Base-by-base conservation (phyloP, 768 basidiomycete species). In the Dendrothele bispora region DNA sequence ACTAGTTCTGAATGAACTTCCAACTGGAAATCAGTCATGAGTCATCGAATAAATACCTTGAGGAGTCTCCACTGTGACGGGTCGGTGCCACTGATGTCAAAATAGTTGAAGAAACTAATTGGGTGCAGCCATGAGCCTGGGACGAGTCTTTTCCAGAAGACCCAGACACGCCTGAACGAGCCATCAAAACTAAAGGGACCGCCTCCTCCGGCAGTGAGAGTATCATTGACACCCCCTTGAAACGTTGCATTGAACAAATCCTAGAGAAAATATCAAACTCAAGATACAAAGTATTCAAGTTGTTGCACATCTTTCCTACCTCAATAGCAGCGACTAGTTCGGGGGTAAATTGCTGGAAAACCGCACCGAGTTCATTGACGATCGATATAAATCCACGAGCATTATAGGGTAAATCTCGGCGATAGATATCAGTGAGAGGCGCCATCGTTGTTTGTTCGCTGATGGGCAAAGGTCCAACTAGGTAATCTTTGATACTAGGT, bases 131-230 rank as follows among this genome's bases (percentile, higher is more conserved):
- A 84, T 0, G 72, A 65, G 0, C 79, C 81, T 4, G 82, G 69
- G 1, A 66, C 58, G 53, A 77, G 81, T 38, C 70, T 68, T 35
- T 72, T 67, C 71, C 77, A 78, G 11, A 69, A 67, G 24, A 79
- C 51, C 82, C 80, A 82, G 26, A 70, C 55, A 12, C 80, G 70
- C 39, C 83, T 71, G 69, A 81, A 84, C 12, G 70, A 64, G 6
- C 83, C 83, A 53, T 84, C 83, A 53, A 77, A 83, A 42, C 77
- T 77, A 58, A 79, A 74, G 2, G 83, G 83, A 0, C 74, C 81
- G 29, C 60, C 62, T 2, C 65, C 69, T 2, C 68, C 77, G 2
- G 69, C 70, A 2, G 73, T 54, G 8, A 86, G 68, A 0, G 80
- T 80, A 49, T 79, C 78, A 42, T 74, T 78, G 8, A 65, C 61